These are phyloP conservation scores for Daldinia childiae DNA, from an alignment of 495 filamentous ascomycete species.

Conservation along the genomic window DNA sequence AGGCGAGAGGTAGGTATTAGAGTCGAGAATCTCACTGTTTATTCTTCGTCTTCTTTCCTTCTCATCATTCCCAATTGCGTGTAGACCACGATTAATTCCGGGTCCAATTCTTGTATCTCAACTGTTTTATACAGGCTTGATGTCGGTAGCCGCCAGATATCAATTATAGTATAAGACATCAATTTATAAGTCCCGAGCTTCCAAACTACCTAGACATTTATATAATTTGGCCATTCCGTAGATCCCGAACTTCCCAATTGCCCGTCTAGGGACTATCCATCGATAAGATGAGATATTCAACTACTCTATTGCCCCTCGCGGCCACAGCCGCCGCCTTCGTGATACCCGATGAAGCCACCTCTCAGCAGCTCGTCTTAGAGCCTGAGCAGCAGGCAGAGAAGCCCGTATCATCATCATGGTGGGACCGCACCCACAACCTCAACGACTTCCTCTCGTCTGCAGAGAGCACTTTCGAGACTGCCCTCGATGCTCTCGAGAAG, in stretches of 20 bases:
- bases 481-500: conserved; percentile 46
- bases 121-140: conserved; percentile 12
- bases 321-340: conserved; percentile 66
- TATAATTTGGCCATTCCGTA: conserved; percentile 30
- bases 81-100: background rate
- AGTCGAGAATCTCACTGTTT: background rate
- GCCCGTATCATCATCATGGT: conserved; percentile 26
- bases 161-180: background rate
- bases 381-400: conserved; percentile 37
- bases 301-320: conserved; percentile 60
- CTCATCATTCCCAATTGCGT: background rate
- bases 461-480: conserved; percentile 50
- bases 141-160: conserved; percentile 20
- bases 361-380: conserved; percentile 47
- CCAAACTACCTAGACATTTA: background rate
- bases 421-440: conserved; percentile 11
- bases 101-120: conserved; percentile 5
- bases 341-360: conserved; percentile 62
- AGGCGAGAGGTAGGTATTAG: background rate
- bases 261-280: background rate
- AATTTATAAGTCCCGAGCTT: conserved; percentile 13
- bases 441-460: conserved; percentile 52
- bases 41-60: background rate
- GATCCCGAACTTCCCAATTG: conserved; percentile 16
- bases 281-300: conserved; percentile 53